Conservation (phyloP, 768 basidiomycete genomes). For the Lentinus tigrinus region DNA sequence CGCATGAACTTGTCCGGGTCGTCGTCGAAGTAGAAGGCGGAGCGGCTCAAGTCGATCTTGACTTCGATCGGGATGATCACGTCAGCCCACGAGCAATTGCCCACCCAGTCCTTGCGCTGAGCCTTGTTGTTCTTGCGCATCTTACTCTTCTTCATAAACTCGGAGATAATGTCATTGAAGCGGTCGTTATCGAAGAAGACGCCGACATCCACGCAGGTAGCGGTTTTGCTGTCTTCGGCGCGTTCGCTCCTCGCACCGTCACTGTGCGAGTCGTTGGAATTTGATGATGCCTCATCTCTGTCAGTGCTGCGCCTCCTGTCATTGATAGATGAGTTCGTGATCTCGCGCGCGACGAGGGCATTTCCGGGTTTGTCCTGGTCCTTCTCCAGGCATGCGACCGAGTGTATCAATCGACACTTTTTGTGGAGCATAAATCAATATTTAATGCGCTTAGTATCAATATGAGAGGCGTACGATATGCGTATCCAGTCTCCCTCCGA, state of each 20-base stretch:
- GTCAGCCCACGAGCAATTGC: background rate
- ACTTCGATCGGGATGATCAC: background rate
- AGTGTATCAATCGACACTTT: too few species aligned
- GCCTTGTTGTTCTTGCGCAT: background rate
- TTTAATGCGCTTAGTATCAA: too few species aligned
- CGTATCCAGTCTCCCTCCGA: too few species aligned
- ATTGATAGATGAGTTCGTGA: background rate
- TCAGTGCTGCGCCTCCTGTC: too few species aligned
- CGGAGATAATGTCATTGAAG: background rate
- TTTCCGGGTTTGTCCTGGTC: too few species aligned
- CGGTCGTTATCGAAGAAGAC: background rate
- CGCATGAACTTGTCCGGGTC: background rate
- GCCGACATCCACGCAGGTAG: background rate
- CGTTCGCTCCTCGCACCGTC: background rate
- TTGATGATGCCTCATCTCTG: too few species aligned
- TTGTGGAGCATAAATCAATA: too few species aligned
- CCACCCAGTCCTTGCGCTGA: background rate
- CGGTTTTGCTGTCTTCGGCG: background rate
- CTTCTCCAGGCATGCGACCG: too few species aligned
- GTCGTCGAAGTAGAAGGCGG: background rate
- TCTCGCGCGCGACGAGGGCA: background rate
- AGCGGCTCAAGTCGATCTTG: background rate
- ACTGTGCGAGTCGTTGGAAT: too few species aligned
- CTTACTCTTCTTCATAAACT: background rate
- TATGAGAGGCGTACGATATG: background rate